Conservation (phyloP, 345 rosid genomes). For the Lepidium sativum region DNA sequence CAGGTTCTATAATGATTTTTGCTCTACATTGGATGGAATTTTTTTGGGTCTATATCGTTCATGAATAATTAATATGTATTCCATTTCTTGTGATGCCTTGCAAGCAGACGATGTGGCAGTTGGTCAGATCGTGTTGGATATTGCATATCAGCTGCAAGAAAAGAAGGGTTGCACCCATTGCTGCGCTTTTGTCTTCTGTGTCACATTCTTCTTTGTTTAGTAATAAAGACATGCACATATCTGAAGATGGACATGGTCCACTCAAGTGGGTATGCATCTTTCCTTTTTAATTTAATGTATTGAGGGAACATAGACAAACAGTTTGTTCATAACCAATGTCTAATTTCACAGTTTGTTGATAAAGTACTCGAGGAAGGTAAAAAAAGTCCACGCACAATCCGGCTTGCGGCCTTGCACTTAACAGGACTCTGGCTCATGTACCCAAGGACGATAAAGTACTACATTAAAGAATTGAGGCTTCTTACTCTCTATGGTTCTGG, state of each 20-base stretch:
- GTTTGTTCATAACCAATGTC: not conserved
- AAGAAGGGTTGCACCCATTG: conserved; percentile 86
- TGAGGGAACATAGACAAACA: not conserved
- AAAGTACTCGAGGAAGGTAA: conserved; percentile 81
- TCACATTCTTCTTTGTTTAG: conserved; percentile 65
- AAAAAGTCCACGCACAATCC: conserved; percentile 96
- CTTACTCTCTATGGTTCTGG: conserved; percentile 94
- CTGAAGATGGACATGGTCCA: conserved; percentile 53
- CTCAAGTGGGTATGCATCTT: conserved; percentile 71
- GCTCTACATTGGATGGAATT: not conserved
- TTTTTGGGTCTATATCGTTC: not conserved
- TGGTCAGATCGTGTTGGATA: conserved; percentile 86
- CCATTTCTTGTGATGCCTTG: conserved; percentile 2
- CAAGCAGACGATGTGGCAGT: conserved; percentile 76
- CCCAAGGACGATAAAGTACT: conserved; percentile 64
- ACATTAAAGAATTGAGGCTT: conserved; percentile 74
- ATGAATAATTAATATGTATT: not conserved
- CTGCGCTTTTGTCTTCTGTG: conserved; percentile 81
- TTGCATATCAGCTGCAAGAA: conserved; percentile 83
- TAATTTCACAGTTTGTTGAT: conserved; percentile 58
- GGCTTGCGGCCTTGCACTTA: conserved; percentile 85
- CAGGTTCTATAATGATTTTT: conserved; percentile 43
- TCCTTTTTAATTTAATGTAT: not conserved
- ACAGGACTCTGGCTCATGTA: conserved; percentile 80
- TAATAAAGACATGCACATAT: conserved; percentile 59